Conservation (phyloP, 2,329 filamentous ascomycete species). For the Phialemonium atrogriseum region DNA sequence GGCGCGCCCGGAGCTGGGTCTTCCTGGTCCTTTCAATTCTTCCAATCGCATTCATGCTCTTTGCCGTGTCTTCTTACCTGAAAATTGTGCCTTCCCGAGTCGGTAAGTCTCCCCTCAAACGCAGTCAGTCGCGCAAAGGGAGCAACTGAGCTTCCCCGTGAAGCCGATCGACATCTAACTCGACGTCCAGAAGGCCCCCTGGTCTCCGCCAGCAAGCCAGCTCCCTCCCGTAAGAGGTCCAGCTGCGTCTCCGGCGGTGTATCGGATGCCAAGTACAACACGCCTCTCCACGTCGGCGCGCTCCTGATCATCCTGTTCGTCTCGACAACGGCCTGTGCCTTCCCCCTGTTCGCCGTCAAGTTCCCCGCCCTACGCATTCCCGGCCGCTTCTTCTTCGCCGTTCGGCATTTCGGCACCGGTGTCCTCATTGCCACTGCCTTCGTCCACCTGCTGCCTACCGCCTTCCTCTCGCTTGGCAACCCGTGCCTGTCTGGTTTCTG, state of each 20-base stretch:
- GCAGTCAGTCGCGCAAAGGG: too few relatives aligned
- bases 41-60: too few relatives aligned
- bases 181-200: too few relatives aligned
- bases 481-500: slow-evolving; percentile 72
- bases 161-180: too few relatives aligned
- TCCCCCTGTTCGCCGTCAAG: slow-evolving; percentile 45
- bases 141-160: too few relatives aligned
- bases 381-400: slow-evolving; percentile 44
- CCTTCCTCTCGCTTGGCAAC: slow-evolving; percentile 58
- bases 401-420: slow-evolving; percentile 69
- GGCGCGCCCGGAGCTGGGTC: too few relatives aligned
- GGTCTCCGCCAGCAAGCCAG: too few relatives aligned
- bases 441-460: slow-evolving; percentile 64
- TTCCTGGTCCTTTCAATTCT: too few relatives aligned
- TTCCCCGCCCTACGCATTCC: slow-evolving; percentile 47
- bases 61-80: too few relatives aligned
- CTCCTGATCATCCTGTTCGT: slow-evolving; percentile 40
- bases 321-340: slow-evolving; percentile 39
- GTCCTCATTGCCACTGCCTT: slow-evolving; percentile 80
- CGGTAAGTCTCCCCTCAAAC: too few relatives aligned
- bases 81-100: too few relatives aligned
- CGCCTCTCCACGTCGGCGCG: slow-evolving; percentile 48
- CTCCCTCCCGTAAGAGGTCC: too few relatives aligned
- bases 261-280: slow-evolving; percentile 38
- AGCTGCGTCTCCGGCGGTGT: slow-evolving; percentile 21